Evolutionary conservation across 2,329 filamentous ascomycete genomes (phyloP).

Genomic region (Ophiostoma sp.): DNA sequence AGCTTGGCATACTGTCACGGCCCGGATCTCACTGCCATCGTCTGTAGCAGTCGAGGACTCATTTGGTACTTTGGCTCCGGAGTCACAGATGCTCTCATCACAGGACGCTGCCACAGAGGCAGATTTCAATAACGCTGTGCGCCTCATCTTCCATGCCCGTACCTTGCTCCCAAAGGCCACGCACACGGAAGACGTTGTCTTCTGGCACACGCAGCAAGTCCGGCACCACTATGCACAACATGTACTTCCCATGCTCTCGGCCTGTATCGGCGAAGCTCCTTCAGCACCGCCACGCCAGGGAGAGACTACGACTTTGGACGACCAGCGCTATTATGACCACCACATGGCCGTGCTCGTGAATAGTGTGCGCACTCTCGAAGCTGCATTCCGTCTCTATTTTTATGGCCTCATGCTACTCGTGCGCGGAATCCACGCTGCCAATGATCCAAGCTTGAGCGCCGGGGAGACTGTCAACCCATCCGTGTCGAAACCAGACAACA

Average conservation of each 20-base stretch:
- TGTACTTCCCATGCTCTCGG: constrained; percentile 51
- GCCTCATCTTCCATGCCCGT: constrained; percentile 47
- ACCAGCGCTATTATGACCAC: constrained; percentile 24
- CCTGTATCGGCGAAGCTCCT: constrained; percentile 33
- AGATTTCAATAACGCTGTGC: constrained; percentile 48
- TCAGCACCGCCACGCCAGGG: neutral
- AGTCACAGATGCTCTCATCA: constrained; percentile 27
- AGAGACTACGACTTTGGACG: constrained; percentile 13
- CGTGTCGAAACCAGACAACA: neutral
- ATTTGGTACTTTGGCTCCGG: constrained; percentile 44
- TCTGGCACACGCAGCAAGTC: constrained; percentile 58
- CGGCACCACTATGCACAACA: constrained; percentile 56
- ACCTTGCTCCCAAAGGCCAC: constrained; percentile 44
- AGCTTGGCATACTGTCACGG: constrained; percentile 58
- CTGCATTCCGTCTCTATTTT: constrained; percentile 53
- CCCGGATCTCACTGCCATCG: constrained; percentile 51
- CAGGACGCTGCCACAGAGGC: constrained; percentile 18
- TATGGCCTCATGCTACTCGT: constrained; percentile 50
- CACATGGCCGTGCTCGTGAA: constrained; percentile 40
- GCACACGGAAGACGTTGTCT: constrained; percentile 51
- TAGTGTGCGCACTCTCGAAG: constrained; percentile 54
- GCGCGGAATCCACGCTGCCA: constrained; percentile 40
- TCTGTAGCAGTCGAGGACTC: constrained; percentile 51
- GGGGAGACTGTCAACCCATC: neutral
- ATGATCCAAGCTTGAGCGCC: too few relatives aligned